Evolutionary conservation across 2,329 filamentous ascomycete genomes (phyloP), one percentile per base, ranked within the genome.

Genomic region (Phaeosphaeriaceae sp.): DNA sequence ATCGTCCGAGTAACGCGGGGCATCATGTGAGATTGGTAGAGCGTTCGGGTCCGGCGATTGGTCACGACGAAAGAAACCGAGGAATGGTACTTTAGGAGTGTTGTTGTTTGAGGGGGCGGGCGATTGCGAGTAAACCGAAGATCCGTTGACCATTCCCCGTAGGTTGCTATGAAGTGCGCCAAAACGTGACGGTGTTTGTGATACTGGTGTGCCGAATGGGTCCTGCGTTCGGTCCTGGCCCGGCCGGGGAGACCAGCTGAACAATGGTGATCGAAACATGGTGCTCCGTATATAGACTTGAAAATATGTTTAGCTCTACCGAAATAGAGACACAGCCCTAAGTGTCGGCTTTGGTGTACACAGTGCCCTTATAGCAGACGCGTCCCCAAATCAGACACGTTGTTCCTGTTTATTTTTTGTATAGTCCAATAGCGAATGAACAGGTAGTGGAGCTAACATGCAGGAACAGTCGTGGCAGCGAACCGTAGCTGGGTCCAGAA

Each of bases 111-210:
- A 57, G 11, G 55, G 53, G 17, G 53, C 59, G 4, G 71, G 70
- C 15, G 68, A 70, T 21, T 68, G 60, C 20, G 71, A 73, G 53
- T 74, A 74, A 13, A 74, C 50, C 1, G 71, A 74, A 30, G 69
- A 72, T 8, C 70, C 70, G 42, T 72, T 70, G 52, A 68, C 56
- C 49, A 70, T 65, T 12, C 61, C 60, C 42, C 68, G 64, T 38
- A 67, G 47, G 23, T 63, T 63, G 40, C 35, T 57, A 2, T 52
- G 60, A 15, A 64, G 53, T 21, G 58, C 52, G 20, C 52, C 50
- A 43, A 63, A 64, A 11, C 61, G 57, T 13, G 61, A 63, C 17
- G 54, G 48, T 4, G 56, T 54, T 13, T 57, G 54, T 23, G 58
- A 54, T 38, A 55, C 54, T 9, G 58, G 61, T 18, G 52, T 63